These are phyloP conservation scores for Xylaria curta DNA, from an alignment of 495 filamentous ascomycete genomes.

Conservation along the genomic window DNA sequence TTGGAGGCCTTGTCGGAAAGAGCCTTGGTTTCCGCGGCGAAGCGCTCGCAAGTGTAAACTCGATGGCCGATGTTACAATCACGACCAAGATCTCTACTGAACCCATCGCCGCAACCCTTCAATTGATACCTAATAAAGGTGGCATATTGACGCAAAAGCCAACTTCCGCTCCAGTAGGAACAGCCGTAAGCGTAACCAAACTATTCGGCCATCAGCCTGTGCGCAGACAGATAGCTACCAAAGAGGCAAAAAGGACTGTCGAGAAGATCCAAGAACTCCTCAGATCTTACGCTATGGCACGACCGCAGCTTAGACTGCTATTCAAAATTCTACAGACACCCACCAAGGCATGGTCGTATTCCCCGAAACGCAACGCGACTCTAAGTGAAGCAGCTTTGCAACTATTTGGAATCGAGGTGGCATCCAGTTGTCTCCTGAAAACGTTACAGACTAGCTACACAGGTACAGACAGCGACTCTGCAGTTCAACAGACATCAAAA, in stretches of 20 bases:
- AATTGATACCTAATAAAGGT: slow-evolving; percentile 45
- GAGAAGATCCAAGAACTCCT: slow-evolving; percentile 70
- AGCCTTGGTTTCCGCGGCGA: slow-evolving; percentile 88
- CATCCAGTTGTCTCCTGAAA: slow-evolving; percentile 52
- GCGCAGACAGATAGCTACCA: slow-evolving; percentile 68
- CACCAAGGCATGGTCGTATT: slow-evolving; percentile 74
- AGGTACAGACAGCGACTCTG: not conserved
- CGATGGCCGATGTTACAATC: slow-evolving; percentile 69
- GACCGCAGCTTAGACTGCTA: slow-evolving; percentile 66
- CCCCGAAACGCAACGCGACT: slow-evolving; percentile 60
- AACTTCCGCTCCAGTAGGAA: slow-evolving; percentile 75
- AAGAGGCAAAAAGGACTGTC: slow-evolving; percentile 66
- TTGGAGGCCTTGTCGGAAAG: slow-evolving; percentile 67
- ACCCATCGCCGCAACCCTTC: slow-evolving; percentile 59
- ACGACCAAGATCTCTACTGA: slow-evolving; percentile 77
- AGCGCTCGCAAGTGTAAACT: slow-evolving; percentile 79
- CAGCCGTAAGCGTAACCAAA: slow-evolving; percentile 70
- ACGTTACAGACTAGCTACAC: slow-evolving; percentile 21
- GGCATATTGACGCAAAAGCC: slow-evolving; percentile 49
- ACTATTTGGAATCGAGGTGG: slow-evolving; percentile 70
- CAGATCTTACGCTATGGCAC: slow-evolving; percentile 77
- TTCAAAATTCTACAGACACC: slow-evolving; percentile 71
- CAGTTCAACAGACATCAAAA: not conserved
- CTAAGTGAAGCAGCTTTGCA: slow-evolving; percentile 73
- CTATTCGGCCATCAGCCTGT: slow-evolving; percentile 79